phyloP scores from a whole-genome alignment of 1,139 yeast species.

The Protomyces gravidus region DNA sequence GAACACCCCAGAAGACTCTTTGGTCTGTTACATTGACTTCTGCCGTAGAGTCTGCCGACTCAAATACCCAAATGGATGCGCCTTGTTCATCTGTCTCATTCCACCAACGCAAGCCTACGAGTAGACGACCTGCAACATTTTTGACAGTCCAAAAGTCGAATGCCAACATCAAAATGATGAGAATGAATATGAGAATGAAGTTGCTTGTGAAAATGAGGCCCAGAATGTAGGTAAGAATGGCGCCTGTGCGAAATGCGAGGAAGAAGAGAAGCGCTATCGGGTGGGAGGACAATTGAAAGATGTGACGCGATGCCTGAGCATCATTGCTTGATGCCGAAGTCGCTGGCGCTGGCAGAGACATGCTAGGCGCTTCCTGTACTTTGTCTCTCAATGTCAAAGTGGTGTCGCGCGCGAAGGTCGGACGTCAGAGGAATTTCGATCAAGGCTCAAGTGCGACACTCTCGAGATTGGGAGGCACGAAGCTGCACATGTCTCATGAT shows the following conservation, averaged over 20 bases:
- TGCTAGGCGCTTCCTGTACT: too few relatives aligned
- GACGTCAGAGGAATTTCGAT: too few relatives aligned
- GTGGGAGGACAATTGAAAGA: constrained; percentile 56
- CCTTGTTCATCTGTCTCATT: constrained; percentile 55
- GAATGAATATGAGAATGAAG: constrained; percentile 72
- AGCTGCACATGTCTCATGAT: background rate
- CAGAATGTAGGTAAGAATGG: constrained; percentile 62
- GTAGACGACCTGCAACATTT: constrained; percentile 79
- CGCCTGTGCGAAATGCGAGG: constrained; percentile 57
- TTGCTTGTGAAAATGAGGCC: constrained; percentile 63
- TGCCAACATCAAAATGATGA: constrained; percentile 67
- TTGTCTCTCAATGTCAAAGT: too few relatives aligned
- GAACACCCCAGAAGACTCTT: constrained; percentile 75
- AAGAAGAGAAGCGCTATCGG: constrained; percentile 69
- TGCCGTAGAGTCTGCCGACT: constrained; percentile 74
- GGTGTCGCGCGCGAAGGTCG: too few relatives aligned
- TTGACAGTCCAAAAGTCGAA: constrained; percentile 94
- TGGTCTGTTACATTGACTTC: constrained; percentile 89
- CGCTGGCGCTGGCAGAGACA: constrained; percentile 21
- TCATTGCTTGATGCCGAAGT: background rate
- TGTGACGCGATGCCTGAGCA: constrained; percentile 11
- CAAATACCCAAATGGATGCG: constrained; percentile 82
- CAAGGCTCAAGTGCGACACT: too few relatives aligned
- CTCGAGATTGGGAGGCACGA: too few relatives aligned
- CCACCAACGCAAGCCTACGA: constrained; percentile 85